Conservation (phyloP, 352 stramenopile genomes). For the Plasmopara halstedii region DNA sequence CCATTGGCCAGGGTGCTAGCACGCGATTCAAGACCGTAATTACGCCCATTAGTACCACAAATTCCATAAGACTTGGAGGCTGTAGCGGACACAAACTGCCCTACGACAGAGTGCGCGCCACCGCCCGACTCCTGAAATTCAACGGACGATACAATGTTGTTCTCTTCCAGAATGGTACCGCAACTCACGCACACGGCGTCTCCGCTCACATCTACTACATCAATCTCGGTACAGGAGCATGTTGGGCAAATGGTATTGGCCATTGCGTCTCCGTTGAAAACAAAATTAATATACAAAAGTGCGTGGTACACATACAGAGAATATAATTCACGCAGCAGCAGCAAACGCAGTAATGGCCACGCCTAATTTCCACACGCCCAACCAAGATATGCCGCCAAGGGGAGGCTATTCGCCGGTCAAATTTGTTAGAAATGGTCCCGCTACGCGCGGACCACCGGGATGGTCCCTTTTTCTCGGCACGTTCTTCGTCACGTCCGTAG, state of each 20-base stretch:
- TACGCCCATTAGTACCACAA: conserved; percentile 78
- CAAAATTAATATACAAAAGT: too few species aligned
- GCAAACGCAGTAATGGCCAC: conserved; percentile 50
- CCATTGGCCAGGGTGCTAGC: conserved; percentile 95
- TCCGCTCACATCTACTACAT: conserved; percentile 88
- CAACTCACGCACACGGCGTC: conserved; percentile 84
- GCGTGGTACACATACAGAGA: too few species aligned
- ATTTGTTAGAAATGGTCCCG: conserved; percentile 56
- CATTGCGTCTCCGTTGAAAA: conserved; percentile 23
- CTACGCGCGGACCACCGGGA: conserved; percentile 60
- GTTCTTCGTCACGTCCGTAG: conserved; percentile 63
- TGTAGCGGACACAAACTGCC: conserved; percentile 93
- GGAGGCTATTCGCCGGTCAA: conserved; percentile 70
- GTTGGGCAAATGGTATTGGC: conserved; percentile 85
- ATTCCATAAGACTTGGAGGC: conserved; percentile 89
- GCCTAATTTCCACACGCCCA: conserved; percentile 62
- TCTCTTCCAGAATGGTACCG: conserved; percentile 95
- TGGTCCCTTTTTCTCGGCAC: conserved; percentile 72
- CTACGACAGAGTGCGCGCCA: conserved; percentile 88
- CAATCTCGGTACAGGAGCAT: conserved; percentile 93
- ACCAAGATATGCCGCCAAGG: conserved; percentile 79
- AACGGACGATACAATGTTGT: conserved; percentile 95
- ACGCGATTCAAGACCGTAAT: conserved; percentile 91
- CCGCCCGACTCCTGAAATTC: conserved; percentile 95
- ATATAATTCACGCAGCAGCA: too few species aligned